A percentile compares a stretch with the other conserved stretches of the same genome.
phyloP scores from a whole-genome alignment of 2,329 filamentous ascomycete species.

The Cercospora citrullina region DNA sequence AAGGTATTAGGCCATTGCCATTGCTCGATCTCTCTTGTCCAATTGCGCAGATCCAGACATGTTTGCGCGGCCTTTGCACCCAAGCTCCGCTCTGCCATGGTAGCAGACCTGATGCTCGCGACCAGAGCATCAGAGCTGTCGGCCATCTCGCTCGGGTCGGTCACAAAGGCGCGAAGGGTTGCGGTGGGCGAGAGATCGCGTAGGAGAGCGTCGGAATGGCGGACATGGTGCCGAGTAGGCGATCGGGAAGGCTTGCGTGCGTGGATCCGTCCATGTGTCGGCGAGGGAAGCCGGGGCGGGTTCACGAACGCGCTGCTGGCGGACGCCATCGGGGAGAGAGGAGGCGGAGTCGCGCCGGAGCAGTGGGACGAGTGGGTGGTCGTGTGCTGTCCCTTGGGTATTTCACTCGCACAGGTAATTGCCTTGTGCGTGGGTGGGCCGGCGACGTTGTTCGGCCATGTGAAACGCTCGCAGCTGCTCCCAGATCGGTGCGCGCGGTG shows the following conservation, averaged over 20 bases:
- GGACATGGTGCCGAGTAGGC: slow-evolving; percentile 31
- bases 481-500: background rate
- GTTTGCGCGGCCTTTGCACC: slow-evolving; percentile 69
- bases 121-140: slow-evolving; percentile 44
- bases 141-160: slow-evolving; percentile 34
- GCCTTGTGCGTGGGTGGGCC: background rate
- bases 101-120: slow-evolving; percentile 62
- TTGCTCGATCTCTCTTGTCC: slow-evolving; percentile 69
- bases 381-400: background rate
- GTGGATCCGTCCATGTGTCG: slow-evolving; percentile 23
- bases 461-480: background rate
- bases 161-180: slow-evolving; percentile 62
- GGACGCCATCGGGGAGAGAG: background rate
- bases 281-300: slow-evolving; percentile 31
- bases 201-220: slow-evolving; percentile 50
- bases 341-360: background rate
- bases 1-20: slow-evolving; percentile 61
- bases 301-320: slow-evolving; percentile 26
- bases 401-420: background rate
- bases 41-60: slow-evolving; percentile 69
- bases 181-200: slow-evolving; percentile 61
- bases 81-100: slow-evolving; percentile 67
- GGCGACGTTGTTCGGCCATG: slow-evolving; percentile 1
- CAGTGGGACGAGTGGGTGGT: background rate
- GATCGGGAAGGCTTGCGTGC: slow-evolving; percentile 36